Evolutionary conservation across 345 rosid genomes (phyloP).

Genomic region (Eucalyptus sp.): DNA sequence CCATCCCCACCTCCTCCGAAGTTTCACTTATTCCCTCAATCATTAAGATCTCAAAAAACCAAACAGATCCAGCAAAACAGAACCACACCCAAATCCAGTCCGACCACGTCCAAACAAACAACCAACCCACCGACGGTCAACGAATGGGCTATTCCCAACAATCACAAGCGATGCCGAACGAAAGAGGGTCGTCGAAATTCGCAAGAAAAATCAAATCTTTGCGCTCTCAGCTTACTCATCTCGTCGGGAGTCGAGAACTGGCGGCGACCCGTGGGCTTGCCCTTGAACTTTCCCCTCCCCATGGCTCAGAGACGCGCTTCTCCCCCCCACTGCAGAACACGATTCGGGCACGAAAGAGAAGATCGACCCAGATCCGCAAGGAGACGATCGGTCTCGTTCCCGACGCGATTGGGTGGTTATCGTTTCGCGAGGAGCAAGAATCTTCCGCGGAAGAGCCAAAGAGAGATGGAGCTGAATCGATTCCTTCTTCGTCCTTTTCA

Average conservation of each 20-base stretch:
- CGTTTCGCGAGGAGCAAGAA: background rate
- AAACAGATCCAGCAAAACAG: background rate
- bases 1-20: background rate
- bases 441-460: background rate
- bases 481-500: background rate
- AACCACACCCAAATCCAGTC: background rate
- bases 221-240: constrained; percentile 19
- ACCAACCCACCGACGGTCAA: background rate
- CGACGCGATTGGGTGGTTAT: background rate
- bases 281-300: constrained; percentile 65
- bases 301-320: background rate
- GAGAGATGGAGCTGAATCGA: background rate
- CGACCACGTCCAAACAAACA: background rate
- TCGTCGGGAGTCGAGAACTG: constrained; percentile 50
- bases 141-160: background rate
- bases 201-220: background rate
- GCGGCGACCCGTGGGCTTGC: constrained; percentile 58
- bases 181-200: background rate
- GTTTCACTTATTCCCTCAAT: background rate
- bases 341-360: background rate
- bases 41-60: background rate
- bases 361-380: background rate
- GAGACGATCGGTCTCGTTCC: background rate
- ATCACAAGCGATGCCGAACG: background rate
- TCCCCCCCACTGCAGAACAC: background rate